Conservation (phyloP, 2,329 filamentous ascomycete genomes). For the Aspergillus sp. region DNA sequence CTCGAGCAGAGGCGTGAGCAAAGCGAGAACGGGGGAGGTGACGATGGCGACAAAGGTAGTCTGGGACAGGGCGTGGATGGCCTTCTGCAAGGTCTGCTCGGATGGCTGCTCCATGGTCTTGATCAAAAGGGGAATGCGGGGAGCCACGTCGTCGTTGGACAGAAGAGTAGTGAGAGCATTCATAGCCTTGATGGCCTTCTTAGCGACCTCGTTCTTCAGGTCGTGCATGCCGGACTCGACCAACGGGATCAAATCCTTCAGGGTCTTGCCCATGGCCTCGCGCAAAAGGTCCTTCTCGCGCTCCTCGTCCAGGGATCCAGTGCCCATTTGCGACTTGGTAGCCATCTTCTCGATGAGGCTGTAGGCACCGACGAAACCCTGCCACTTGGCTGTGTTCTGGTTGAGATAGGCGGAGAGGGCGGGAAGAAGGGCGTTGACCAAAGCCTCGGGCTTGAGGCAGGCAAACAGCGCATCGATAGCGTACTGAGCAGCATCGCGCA, state of each 20-base stretch:
- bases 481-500: slow-evolving; percentile 90
- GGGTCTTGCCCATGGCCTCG: slow-evolving; percentile 76
- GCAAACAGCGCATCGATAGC: slow-evolving; percentile 86
- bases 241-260: slow-evolving; percentile 84
- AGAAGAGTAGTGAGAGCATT: slow-evolving; percentile 83
- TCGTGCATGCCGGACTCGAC: slow-evolving; percentile 96
- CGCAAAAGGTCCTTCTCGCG: slow-evolving; percentile 84
- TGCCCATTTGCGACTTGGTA: slow-evolving; percentile 84
- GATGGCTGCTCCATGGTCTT: slow-evolving; percentile 96
- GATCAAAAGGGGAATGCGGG: slow-evolving; percentile 86
- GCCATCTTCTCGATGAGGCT: slow-evolving; percentile 89
- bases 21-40: slow-evolving; percentile 89
- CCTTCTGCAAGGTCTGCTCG: slow-evolving; percentile 83
- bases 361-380: slow-evolving; percentile 86
- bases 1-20: slow-evolving; percentile 92
- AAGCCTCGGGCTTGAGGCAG: slow-evolving; percentile 75
- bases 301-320: slow-evolving; percentile 82
- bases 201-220: slow-evolving; percentile 79
- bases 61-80: slow-evolving; percentile 92
- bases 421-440: slow-evolving; percentile 80
- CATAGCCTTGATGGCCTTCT: slow-evolving; percentile 92
- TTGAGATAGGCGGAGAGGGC: slow-evolving; percentile 72
- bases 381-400: slow-evolving; percentile 92
- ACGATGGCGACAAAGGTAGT: slow-evolving; percentile 98
- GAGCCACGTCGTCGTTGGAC: slow-evolving; percentile 94